Evolutionary conservation across 805 yeast genomes (phyloP).

Genomic region (Aciculoconidium aculeatum): DNA sequence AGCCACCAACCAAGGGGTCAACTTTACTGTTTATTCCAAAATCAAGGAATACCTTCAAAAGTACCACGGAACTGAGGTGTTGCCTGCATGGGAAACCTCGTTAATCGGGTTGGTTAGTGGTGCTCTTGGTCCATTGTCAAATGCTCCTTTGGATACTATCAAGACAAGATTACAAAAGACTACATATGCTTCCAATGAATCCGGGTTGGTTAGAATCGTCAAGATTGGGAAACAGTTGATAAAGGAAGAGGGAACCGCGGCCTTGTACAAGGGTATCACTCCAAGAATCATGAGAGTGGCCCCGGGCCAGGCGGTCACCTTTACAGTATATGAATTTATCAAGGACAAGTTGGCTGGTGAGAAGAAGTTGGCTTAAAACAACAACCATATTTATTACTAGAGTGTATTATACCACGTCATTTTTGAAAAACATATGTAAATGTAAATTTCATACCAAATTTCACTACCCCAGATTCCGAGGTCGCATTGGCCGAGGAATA

Average conservation of each 20-base stretch:
- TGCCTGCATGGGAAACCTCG: constrained; percentile 94
- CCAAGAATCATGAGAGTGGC: constrained; percentile 99
- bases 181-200: constrained; percentile 57
- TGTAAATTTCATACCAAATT: background rate
- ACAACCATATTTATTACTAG: too few species aligned
- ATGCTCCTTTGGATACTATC: constrained; percentile 95
- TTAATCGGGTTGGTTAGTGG: constrained; percentile 88
- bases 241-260: constrained; percentile 73
- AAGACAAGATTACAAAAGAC: constrained; percentile 96
- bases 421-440: background rate
- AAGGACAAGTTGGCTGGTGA: constrained; percentile 51
- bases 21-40: constrained; percentile 90
- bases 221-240: constrained; percentile 77
- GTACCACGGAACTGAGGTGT: constrained; percentile 48
- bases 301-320: constrained; percentile 98
- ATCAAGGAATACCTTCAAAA: constrained; percentile 66
- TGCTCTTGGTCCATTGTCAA: constrained; percentile 95
- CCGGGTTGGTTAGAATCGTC: constrained; percentile 71
- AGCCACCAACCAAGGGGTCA: constrained; percentile 97
- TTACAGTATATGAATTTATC: constrained; percentile 91
- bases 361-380: constrained; percentile 14
- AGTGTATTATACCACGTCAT: background rate
- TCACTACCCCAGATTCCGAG: too few species aligned
- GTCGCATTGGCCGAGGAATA: too few species aligned
- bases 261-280: constrained; percentile 90